Evolutionary conservation across 371 early-diverging fungal genomes (phyloP).

Genomic region (Mucor sp.): DNA sequence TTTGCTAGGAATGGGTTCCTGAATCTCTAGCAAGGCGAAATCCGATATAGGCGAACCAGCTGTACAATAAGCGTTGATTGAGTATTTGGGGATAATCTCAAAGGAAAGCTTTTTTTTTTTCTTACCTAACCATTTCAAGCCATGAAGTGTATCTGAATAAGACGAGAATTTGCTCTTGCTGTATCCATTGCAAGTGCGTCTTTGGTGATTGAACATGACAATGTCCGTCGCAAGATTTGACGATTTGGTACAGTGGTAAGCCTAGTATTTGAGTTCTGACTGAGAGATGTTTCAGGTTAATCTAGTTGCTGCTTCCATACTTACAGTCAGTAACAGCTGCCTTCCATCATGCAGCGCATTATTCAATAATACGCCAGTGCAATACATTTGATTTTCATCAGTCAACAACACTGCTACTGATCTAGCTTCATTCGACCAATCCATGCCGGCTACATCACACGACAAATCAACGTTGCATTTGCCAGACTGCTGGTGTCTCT

Average conservation of each 20-base stretch:
- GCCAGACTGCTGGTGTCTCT: conserved; percentile 30
- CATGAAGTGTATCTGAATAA: conserved; percentile 43
- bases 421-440: conserved; percentile 39
- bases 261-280: conserved; percentile 22
- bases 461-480: conserved; percentile 53
- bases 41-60: conserved; percentile 30
- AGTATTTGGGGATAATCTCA: too few relatives aligned
- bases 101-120: too few relatives aligned
- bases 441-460: conserved; percentile 30
- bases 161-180: conserved; percentile 16
- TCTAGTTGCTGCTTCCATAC: background rate
- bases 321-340: conserved; percentile 52
- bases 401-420: conserved; percentile 55
- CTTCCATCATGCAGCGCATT: conserved; percentile 51
- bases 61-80: background rate
- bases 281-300: background rate
- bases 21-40: conserved; percentile 49
- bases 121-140: conserved; percentile 39
- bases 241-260: conserved; percentile 43
- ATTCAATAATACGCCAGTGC: conserved; percentile 53
- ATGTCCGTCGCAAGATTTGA: conserved; percentile 40
- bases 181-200: conserved; percentile 26
- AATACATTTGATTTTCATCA: conserved; percentile 51
- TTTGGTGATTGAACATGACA: conserved; percentile 56
- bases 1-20: conserved; percentile 51